Evolutionary conservation across 225 moss, liverwort and hornwort species (phyloP), one percentile per base, ranked within the genome.

Genomic region (Asterella californica): DNA sequence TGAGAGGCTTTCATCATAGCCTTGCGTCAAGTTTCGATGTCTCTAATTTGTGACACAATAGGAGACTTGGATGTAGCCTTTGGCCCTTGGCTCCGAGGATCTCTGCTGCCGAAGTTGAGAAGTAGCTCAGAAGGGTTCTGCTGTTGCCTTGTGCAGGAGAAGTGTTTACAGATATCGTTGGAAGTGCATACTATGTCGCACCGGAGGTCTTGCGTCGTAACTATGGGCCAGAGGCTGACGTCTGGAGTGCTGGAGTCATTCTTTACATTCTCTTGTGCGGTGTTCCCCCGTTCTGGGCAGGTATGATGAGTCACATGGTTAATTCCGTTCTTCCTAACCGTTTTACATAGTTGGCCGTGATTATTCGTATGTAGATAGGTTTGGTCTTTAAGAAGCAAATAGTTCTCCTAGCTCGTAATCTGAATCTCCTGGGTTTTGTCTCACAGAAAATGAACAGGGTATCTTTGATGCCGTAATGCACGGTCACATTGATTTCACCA

Each of bases 281-380:
- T 68, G 89, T 89, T 34, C 89, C 89, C 4, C 89, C 89, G 15
- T 89, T 89, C 72, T 89, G 89, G 89, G 89, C 89, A 89, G 89
- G 89, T 89, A 77, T 67, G 15, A 12, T 76, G 36, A 36, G 24
- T 71, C 47, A 10, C 46, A 48, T 37, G 71, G n/a, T 27, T 27
- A 24, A 25, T 19, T 25, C 24, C 59, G 24, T 25, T 25, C n/a
- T 59, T 21, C 48, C 6, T 48, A 48, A n/a, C n/a, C n/a, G n/a
- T n/a, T n/a, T n/a, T n/a, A n/a, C n/a, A n/a, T n/a, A n/a, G n/a
- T n/a, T n/a, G n/a, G n/a, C n/a, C n/a, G n/a, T 42, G 42, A 42
- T 7, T 3, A 42, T 42, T 42, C 42, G 7, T 2, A 42, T 42
- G 42, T 42, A 42, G 42, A 7, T 42, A 42, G 42, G 42, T 7